phyloP scores from a whole-genome alignment of 768 basidiomycete species.

The Hericium alpestre region DNA sequence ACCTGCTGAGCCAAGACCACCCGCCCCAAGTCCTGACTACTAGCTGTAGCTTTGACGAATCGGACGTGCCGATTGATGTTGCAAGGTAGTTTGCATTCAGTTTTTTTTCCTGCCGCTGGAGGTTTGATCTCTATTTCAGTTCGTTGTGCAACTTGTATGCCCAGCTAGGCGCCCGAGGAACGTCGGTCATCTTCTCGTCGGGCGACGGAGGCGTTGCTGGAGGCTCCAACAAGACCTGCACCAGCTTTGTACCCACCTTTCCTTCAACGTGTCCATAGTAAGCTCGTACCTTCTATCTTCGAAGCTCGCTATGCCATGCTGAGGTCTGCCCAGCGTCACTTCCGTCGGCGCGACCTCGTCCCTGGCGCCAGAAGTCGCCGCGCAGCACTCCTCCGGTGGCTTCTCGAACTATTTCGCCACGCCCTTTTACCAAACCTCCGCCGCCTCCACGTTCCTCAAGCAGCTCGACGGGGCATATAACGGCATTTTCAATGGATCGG shows the following conservation, averaged over 20 bases:
- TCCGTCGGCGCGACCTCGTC: constrained; percentile 22
- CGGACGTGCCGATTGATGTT: not conserved
- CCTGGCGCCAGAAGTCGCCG: constrained; percentile 18
- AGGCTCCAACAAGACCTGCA: constrained; percentile 3
- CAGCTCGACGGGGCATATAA: constrained; percentile 18
- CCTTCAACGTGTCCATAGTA: constrained; percentile 15
- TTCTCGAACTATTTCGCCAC: constrained; percentile 12
- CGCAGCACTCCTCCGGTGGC: constrained; percentile 12
- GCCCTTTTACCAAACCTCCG: constrained; percentile 25
- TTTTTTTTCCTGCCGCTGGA: not conserved
- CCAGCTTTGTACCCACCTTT: constrained; percentile 13
- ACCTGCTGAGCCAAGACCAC: constrained; percentile 3
- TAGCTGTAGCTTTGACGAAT: constrained; percentile 6
- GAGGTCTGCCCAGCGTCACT: constrained; percentile 9
- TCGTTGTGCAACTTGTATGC: constrained; percentile 9
- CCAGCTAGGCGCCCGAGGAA: constrained; percentile 10
- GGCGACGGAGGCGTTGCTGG: constrained; percentile 16
- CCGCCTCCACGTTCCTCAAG: constrained; percentile 26
- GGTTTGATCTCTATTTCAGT: not conserved
- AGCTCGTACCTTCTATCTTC: not conserved
- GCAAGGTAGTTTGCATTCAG: not conserved
- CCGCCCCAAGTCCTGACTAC: constrained; percentile 11
- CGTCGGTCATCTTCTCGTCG: constrained; percentile 12
- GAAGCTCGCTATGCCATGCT: not conserved
- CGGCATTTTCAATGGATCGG: constrained; percentile 23